These are phyloP conservation scores for Mangifera indica DNA, from an alignment of 345 rosid genomes.

Conservation along the genomic window DNA sequence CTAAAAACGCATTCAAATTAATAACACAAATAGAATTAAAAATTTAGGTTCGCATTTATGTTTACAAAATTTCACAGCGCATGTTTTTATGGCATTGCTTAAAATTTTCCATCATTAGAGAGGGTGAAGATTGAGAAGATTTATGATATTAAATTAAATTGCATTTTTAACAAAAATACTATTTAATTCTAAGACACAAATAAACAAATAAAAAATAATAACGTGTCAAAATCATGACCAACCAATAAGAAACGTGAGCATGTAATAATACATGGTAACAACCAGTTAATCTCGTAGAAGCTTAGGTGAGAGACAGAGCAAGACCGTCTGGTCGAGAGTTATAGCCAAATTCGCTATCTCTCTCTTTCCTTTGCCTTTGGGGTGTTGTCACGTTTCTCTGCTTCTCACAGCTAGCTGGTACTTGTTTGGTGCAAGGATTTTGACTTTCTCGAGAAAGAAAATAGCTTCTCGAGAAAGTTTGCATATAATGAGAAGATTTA, in stretches of 20 bases:
- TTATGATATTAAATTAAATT: too few relatives aligned
- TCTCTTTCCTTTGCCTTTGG: not conserved
- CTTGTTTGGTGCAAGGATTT: not conserved
- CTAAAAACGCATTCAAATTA: too few relatives aligned
- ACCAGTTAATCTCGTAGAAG: slow-evolving; percentile 23
- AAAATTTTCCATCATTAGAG: too few relatives aligned
- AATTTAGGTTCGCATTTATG: too few relatives aligned
- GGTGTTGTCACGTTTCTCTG: slow-evolving; percentile 3
- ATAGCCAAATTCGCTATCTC: not conserved
- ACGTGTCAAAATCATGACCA: not conserved
- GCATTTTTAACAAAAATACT: too few relatives aligned
- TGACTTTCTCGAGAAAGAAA: not conserved
- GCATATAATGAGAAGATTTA: slow-evolving; percentile 18
- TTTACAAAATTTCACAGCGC: too few relatives aligned
- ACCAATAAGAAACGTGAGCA: not conserved
- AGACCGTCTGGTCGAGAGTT: slow-evolving; percentile 5
- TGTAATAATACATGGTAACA: not conserved
- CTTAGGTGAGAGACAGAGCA: slow-evolving; percentile 22
- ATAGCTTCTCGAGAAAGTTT: not conserved
- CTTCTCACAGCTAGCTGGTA: not conserved
- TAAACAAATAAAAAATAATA: not conserved
- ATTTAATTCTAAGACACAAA: not conserved
- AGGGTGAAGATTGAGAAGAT: too few relatives aligned
- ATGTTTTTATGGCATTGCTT: too few relatives aligned
- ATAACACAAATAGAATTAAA: too few relatives aligned